Evolutionary conservation across 1,139 yeast species (phyloP).

Genomic region (Protomyces gravidus): DNA sequence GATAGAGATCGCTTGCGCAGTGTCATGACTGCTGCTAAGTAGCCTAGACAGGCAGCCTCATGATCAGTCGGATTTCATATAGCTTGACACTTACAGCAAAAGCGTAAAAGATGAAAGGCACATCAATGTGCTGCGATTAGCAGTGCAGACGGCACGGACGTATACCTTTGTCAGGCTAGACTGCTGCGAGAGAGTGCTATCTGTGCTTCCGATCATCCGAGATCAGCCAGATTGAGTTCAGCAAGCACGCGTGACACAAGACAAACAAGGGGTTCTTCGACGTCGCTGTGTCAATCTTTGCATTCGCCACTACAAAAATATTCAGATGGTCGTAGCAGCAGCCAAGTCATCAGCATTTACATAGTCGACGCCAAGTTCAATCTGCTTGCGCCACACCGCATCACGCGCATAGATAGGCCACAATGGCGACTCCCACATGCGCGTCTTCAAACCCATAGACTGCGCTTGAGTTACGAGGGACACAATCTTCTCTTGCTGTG

Average conservation of each 20-base stretch:
- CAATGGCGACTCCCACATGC: conserved; percentile 54
- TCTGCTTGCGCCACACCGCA: conserved; percentile 45
- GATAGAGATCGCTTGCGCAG: conserved; percentile 11
- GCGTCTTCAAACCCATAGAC: conserved; percentile 41
- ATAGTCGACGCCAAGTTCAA: conserved; percentile 44
- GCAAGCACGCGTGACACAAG: conserved; percentile 25
- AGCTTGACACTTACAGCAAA: neutral
- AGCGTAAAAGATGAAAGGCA: neutral
- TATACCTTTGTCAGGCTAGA: neutral
- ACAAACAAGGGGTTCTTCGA: conserved; percentile 14
- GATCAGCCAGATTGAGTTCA: neutral
- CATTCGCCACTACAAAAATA: too few species aligned
- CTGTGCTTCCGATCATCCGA: neutral
- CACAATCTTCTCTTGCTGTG: conserved; percentile 39
- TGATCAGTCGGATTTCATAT: neutral
- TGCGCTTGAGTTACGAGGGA: conserved; percentile 43
- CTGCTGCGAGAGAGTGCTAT: too few species aligned
- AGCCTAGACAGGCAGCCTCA: neutral
- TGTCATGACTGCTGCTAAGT: neutral
- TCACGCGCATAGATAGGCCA: conserved; percentile 46
- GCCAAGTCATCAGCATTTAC: conserved; percentile 48
- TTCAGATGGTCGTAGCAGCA: conserved; percentile 7
- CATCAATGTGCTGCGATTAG: neutral
- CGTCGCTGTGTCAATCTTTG: neutral
- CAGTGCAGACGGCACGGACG: neutral